Conservation (phyloP, 176 grass and related monocot species). For the Oryza brachyantha region DNA sequence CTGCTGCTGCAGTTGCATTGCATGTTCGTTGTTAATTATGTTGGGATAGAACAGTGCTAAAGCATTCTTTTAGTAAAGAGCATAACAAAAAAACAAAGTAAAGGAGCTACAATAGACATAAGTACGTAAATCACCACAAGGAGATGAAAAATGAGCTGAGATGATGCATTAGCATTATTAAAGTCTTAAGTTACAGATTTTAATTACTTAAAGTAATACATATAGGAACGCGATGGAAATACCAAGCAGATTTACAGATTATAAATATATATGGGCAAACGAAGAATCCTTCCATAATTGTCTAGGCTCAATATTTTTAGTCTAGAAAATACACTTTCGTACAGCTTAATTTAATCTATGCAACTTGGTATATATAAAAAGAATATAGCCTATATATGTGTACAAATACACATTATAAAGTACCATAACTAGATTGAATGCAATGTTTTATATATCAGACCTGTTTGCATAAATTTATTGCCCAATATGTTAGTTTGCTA, state of each 20-base stretch:
- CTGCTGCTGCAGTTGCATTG: conserved; percentile 46
- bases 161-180: not conserved
- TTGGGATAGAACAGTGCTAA: conserved; percentile 36
- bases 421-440: not conserved
- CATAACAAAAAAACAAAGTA: not conserved
- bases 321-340: not conserved
- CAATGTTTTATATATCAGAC: not conserved
- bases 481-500: not conserved
- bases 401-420: not conserved
- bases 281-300: conserved; percentile 3
- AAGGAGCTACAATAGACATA: not conserved
- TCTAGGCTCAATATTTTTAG: not conserved
- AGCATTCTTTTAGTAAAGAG: conserved; percentile 45
- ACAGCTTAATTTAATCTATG: not conserved
- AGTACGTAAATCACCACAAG: not conserved
- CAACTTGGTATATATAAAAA: not conserved
- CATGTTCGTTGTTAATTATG: conserved; percentile 49
- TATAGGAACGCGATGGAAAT: not conserved
- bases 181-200: not conserved
- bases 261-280: not conserved
- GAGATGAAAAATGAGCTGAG: not conserved
- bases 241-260: not conserved
- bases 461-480: not conserved
- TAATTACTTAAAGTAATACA: not conserved
- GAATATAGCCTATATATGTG: not conserved